Evolutionary conservation across 768 basidiomycete genomes (phyloP).

Genomic region (Lanmaoa pseudosensibilis): DNA sequence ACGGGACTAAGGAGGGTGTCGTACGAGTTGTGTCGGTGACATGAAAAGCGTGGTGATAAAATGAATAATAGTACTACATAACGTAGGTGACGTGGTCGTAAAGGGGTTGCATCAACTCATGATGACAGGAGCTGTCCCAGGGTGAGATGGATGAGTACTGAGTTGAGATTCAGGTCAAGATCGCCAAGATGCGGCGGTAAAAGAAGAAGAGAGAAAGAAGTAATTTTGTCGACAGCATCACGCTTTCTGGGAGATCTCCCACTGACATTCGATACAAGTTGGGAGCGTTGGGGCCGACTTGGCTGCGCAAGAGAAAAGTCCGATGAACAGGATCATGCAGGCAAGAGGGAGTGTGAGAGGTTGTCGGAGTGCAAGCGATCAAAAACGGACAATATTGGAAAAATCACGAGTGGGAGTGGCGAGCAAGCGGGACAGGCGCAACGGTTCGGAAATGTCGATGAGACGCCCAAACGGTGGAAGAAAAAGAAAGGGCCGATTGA

Average conservation of each 20-base stretch:
- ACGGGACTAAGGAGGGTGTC: constrained; percentile 1
- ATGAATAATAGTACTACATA: constrained; percentile 17
- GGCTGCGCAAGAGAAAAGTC: constrained; percentile 16
- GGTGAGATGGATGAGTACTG: constrained; percentile 13
- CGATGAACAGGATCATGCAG: constrained; percentile 5
- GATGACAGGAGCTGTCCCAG: constrained; percentile 27
- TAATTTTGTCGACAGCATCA: constrained; percentile 12
- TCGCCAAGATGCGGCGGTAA: constrained; percentile 18
- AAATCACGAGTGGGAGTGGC: not conserved
- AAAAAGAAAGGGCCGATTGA: constrained; percentile 12
- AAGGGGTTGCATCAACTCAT: constrained; percentile 11
- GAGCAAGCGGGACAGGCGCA: not conserved
- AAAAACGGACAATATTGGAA: not conserved
- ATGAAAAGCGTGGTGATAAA: constrained; percentile 17
- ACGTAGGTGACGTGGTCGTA: constrained; percentile 16
- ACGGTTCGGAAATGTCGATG: not conserved
- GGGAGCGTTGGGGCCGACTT: constrained; percentile 16
- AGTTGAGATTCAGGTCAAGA: constrained; percentile 17
- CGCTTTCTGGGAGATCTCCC: constrained; percentile 20
- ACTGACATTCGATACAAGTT: constrained; percentile 14
- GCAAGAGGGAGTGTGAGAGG: constrained; percentile 21
- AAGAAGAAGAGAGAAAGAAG: constrained; percentile 2
- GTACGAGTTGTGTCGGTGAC: constrained; percentile 5
- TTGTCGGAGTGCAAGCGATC: constrained; percentile 2
- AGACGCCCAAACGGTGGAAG: constrained; percentile 5